These are phyloP conservation scores for Penicillium rolfsii DNA, from an alignment of 2,329 filamentous ascomycete genomes.

Conservation along the genomic window DNA sequence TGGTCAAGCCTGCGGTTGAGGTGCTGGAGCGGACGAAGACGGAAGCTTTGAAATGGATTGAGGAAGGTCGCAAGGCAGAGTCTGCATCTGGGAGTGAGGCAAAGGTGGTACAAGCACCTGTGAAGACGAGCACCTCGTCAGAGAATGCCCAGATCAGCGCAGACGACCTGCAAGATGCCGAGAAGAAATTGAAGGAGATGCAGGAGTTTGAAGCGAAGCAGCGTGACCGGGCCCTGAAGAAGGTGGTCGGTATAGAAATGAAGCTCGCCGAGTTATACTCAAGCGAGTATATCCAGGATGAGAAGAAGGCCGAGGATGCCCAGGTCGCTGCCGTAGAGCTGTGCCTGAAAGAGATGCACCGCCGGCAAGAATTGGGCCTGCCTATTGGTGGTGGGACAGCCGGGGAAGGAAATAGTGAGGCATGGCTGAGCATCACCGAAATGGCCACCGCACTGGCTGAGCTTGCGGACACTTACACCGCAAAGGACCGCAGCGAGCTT, in stretches of 20 bases:
- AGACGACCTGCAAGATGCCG: conserved; percentile 26
- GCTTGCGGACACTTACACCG: conserved; percentile 75
- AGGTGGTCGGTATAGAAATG: conserved; percentile 73
- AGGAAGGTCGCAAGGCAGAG: conserved; percentile 31
- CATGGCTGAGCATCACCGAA: conserved; percentile 46
- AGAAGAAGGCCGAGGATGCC: conserved; percentile 72
- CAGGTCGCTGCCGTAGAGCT: conserved; percentile 83
- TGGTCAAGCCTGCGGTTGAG: conserved; percentile 70
- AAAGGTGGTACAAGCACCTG: conserved; percentile 23
- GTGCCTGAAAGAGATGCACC: conserved; percentile 71
- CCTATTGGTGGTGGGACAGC: conserved; percentile 66
- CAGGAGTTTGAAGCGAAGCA: conserved; percentile 44
- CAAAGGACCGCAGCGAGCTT: conserved; percentile 74
- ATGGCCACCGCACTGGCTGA: conserved; percentile 52
- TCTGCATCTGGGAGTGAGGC: conserved; percentile 14
- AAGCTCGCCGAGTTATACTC: conserved; percentile 86
- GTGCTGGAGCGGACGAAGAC: conserved; percentile 75
- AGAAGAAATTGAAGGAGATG: conserved; percentile 29
- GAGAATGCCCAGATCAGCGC: conserved; percentile 27
- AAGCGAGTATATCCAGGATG: conserved; percentile 72
- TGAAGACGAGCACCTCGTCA: conserved; percentile 27
- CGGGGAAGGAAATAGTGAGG: conserved; percentile 33
- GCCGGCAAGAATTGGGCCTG: conserved; percentile 68
- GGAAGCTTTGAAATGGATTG: conserved; percentile 62
- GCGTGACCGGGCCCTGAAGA: conserved; percentile 70